Conservation (phyloP, 208 protist genomes). For the Tritrichomonas musculus region DNA sequence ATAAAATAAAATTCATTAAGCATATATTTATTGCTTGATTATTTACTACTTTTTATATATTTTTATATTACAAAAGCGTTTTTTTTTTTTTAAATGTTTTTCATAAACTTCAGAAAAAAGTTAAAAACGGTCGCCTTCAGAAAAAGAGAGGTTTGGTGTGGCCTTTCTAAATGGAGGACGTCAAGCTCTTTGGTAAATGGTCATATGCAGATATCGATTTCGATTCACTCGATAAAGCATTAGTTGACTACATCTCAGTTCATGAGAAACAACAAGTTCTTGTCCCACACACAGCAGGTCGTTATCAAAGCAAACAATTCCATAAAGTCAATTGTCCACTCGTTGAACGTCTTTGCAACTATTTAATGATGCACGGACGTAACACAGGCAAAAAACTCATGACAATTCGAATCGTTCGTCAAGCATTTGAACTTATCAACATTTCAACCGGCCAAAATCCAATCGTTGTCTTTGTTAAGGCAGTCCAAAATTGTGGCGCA, state of each 20-base stretch:
- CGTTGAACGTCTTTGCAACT: constrained; percentile 69
- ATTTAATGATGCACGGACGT: constrained; percentile 63
- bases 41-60: too few relatives aligned
- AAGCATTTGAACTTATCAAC: constrained; percentile 98
- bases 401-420: constrained; percentile 92
- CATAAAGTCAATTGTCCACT: constrained; percentile 91
- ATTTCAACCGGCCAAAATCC: constrained; percentile 97
- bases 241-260: constrained; percentile 88
- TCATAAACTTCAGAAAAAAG: too few relatives aligned
- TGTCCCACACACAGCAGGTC: constrained; percentile 92
- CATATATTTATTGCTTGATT: too few relatives aligned
- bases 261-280: constrained; percentile 72
- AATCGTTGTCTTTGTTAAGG: constrained; percentile 80
- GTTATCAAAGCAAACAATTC: constrained; percentile 95
- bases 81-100: too few relatives aligned
- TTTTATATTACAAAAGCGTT: too few relatives aligned
- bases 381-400: constrained; percentile 99
- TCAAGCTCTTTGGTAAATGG: constrained; percentile 65
- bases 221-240: constrained; percentile 58
- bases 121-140: too few relatives aligned
- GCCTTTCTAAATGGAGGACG: too few relatives aligned
- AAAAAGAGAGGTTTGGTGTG: too few relatives aligned
- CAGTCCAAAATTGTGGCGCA: constrained; percentile 91
- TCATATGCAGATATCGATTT: constrained; percentile 56
- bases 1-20: too few relatives aligned